Evolutionary conservation across 495 filamentous ascomycete genomes (phyloP), one percentile per base, ranked within the genome.

Genomic region (Podospora didyma): DNA sequence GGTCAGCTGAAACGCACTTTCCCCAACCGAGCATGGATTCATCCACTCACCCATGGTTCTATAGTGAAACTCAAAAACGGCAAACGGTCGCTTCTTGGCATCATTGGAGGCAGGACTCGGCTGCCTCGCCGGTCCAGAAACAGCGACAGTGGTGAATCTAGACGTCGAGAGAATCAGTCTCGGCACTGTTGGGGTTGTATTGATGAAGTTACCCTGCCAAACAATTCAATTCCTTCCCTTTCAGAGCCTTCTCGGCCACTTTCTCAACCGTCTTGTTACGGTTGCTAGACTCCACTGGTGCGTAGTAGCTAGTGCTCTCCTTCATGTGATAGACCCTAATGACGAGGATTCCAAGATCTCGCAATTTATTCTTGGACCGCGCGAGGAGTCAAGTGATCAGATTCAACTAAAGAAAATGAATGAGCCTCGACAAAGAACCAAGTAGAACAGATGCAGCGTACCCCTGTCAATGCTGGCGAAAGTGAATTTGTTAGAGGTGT

Each of bases 41-140:
- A 44, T 4, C 19, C 16, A 49, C 62, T 10, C 16, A 62, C 62
- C 54, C 46, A 24, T 62, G 0, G 52, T 46, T 20, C 56, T 42
- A 19, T 64, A 64, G 2, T 51, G 53, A 37, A 64, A 64, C 23
- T 64, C 59, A 22, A 64, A 57, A 2, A 59, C 7, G 0, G 59
- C 59, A 22, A 62, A 59, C 2, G 62, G 56, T 1, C 59, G 51
- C 1, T 12, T 19, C 37, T n/a, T 22, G 6, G 22, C 12, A 21
- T 62, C 51, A 5, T 16, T 14, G 26, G 52, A 53, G 2, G 20
- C 17, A 20, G n/a, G n/a, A n/a, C n/a, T n/a, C n/a, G n/a, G n/a
- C n/a, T n/a, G n/a, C n/a, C n/a, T n/a, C n/a, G n/a, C n/a, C n/a
- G n/a, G n/a, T 31, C 26, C 26, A 4, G 4, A 9, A 31, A 31